phyloP scores from a whole-genome alignment of 2,329 filamentous ascomycete species.

The Scorias spongiosa region DNA sequence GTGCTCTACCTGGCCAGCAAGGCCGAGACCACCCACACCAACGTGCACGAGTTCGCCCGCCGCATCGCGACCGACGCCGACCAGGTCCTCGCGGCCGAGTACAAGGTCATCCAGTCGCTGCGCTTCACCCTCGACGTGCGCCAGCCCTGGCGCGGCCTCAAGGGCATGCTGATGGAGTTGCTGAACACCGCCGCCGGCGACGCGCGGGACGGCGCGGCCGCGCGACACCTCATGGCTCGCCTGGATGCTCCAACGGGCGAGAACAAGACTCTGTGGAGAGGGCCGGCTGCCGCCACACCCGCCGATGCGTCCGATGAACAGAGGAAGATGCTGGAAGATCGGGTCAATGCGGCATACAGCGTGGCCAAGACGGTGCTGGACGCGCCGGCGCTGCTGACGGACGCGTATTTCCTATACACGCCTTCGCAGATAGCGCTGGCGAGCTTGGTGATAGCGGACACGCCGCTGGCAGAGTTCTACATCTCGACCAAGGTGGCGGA shows the following conservation, averaged over 20 bases:
- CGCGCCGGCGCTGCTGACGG: slow-evolving; percentile 69
- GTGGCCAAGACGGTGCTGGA: slow-evolving; percentile 54
- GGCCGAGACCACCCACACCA: slow-evolving; percentile 69
- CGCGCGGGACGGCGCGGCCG: slow-evolving; percentile 14
- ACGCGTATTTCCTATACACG: slow-evolving; percentile 94
- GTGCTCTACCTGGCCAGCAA: slow-evolving; percentile 89
- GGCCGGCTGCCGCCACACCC: slow-evolving; percentile 1
- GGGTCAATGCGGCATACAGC: slow-evolving; percentile 51
- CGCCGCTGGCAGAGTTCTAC: slow-evolving; percentile 39
- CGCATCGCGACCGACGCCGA: slow-evolving; percentile 48
- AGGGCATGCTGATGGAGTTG: slow-evolving; percentile 75
- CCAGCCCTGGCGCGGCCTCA: slow-evolving; percentile 76
- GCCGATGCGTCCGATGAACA: background rate
- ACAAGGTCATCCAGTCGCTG: slow-evolving; percentile 78
- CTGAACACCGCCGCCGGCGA: slow-evolving; percentile 50
- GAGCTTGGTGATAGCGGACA: slow-evolving; percentile 61
- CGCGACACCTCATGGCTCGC: slow-evolving; percentile 9
- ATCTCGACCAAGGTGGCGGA: slow-evolving; percentile 27
- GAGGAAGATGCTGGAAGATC: slow-evolving; percentile 20
- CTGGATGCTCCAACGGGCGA: slow-evolving; percentile 4
- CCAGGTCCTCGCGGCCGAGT: slow-evolving; percentile 83
- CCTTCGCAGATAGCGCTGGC: slow-evolving; percentile 89
- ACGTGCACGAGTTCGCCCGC: slow-evolving; percentile 42
- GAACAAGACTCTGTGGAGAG: slow-evolving; percentile 10
- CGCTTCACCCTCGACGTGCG: slow-evolving; percentile 87